phyloP scores from a whole-genome alignment of 2,329 filamentous ascomycete genomes.

The Botrytis sinoallii region DNA sequence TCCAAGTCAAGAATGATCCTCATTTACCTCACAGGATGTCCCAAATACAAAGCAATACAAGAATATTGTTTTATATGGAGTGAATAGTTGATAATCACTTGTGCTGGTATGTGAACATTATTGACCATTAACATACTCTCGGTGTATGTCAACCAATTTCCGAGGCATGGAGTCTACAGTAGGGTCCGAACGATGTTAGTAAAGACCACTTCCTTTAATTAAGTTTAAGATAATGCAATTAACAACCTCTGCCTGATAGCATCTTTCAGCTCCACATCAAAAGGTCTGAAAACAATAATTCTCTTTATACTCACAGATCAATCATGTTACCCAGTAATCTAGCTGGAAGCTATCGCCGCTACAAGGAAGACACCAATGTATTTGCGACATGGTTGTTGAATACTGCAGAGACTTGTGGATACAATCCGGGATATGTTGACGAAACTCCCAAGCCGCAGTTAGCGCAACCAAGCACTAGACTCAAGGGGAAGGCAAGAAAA shows the following conservation, averaged over 20 bases:
- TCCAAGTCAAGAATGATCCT: neutral
- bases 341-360: neutral
- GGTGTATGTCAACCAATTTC: neutral
- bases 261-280: neutral
- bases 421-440: neutral
- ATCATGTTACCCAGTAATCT: neutral
- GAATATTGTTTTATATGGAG: neutral
- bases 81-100: neutral
- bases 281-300: no score
- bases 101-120: neutral
- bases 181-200: neutral
- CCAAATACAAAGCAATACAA: neutral
- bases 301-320: neutral
- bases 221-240: neutral
- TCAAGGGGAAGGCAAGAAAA: neutral
- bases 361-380: neutral
- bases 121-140: neutral
- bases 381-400: neutral
- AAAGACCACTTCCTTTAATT: neutral
- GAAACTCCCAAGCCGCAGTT: neutral
- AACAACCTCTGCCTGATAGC: neutral
- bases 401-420: neutral
- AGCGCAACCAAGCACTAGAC: neutral
- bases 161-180: neutral
- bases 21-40: neutral